Evolutionary conservation across 73 alveolate species (phyloP), one percentile per base, ranked within the genome.

Genomic region (Durusdinium trenchii): DNA sequence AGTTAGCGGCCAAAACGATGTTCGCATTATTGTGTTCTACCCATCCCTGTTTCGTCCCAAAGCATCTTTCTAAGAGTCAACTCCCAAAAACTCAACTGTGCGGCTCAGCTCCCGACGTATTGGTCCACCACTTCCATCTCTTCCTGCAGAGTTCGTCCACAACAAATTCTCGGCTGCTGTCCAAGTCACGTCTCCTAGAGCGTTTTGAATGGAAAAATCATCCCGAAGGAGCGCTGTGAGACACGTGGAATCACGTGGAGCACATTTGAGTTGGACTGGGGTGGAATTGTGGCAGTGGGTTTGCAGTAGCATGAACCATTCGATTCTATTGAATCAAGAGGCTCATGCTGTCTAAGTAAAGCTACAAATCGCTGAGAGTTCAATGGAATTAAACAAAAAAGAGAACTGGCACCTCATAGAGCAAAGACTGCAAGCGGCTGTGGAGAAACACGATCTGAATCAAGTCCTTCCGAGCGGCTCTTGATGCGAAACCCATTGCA

Each of bases 81-180:
- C 64, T 9, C 64, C 64, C 64, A 20, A 20, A 54, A 54, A 54
- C 9, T 54, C 64, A 54, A 20, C 64, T 54, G 64, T 20, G 64
- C 64, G 28, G 20, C 64, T 54, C 28, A 20, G 64, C 20, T 20
- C 20, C 95, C 50, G 38, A 89, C 60, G 69, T 64, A 67, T 38
- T 89, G 96, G 71, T 89, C 96, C 86, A 89, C 96, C 51, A 89
- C 86, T 73, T 89, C 96, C 96, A 89, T 89, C 60, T 89, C 96
- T 60, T 86, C 91, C 91, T 81, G 71, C 23, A 26, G 87, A 46
- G 38, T 16, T 6, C 23, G 79, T 28, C 6, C 64, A 54, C 64
- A 9, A 54, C 20, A 9, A 54, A 9, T 12, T 20, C 20, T 54
- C 20, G 64, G 64, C 28, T 54, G 28, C 28, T 20, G 28, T 54